These are phyloP conservation scores for Penicillium fimorum DNA, from an alignment of 495 filamentous ascomycete genomes.

Conservation along the genomic window DNA sequence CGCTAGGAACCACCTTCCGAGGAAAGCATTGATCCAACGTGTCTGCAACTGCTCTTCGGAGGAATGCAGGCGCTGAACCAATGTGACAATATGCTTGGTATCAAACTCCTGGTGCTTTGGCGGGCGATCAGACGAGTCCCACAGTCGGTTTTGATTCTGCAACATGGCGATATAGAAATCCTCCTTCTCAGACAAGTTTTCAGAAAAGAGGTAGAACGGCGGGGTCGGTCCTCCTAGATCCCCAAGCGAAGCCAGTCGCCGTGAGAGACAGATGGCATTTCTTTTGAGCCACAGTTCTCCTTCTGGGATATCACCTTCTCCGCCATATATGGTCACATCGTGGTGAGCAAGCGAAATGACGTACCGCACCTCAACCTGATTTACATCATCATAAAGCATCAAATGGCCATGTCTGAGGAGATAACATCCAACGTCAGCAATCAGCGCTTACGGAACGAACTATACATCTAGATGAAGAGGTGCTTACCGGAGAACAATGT, in stretches of 20 bases:
- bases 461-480: not conserved
- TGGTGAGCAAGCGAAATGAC: conserved; percentile 91
- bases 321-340: conserved; percentile 80
- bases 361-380: conserved; percentile 89
- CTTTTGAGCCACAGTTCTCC: conserved; percentile 94
- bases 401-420: conserved; percentile 79
- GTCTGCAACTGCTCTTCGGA: conserved; percentile 90
- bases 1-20: conserved; percentile 83
- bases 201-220: conserved; percentile 91
- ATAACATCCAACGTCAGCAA: conserved; percentile 21
- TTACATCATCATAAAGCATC: conserved; percentile 92
- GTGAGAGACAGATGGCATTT: conserved; percentile 83
- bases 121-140: conserved; percentile 53
- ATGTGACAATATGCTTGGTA: conserved; percentile 74
- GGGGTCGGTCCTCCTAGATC: conserved; percentile 59
- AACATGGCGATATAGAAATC: conserved; percentile 96
- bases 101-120: conserved; percentile 79
- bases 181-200: conserved; percentile 92
- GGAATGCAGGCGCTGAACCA: conserved; percentile 87
- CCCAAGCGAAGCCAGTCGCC: conserved; percentile 62
- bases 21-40: conserved; percentile 88
- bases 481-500: conserved; percentile 78
- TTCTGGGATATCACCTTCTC: conserved; percentile 77
- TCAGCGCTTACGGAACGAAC: not conserved
- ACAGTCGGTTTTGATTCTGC: conserved; percentile 71